Conservation (phyloP, 257 asterid species). For the Solanum medicagineum region DNA sequence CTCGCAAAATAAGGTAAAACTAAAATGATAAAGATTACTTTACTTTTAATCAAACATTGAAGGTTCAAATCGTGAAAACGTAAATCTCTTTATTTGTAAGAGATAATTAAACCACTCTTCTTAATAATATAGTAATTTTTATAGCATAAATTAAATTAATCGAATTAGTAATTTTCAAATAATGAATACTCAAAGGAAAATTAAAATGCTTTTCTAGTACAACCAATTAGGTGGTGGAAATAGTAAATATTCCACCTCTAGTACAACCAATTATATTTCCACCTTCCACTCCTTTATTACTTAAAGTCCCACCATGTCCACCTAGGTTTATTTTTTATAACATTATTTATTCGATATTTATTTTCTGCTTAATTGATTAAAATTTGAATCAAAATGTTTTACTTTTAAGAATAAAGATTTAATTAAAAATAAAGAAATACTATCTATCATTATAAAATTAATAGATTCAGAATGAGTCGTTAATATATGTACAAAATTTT, state of each 20-base stretch:
- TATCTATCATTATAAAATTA: background rate
- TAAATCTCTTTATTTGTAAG: background rate
- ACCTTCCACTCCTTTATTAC: background rate
- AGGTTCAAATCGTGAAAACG: rapidly evolving
- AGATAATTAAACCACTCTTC: background rate
- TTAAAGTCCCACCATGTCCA: too few species aligned
- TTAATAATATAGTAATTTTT: background rate
- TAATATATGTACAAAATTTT: too few species aligned
- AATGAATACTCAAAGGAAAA: background rate
- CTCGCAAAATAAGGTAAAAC: background rate
- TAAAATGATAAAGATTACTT: background rate
- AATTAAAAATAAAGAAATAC: too few species aligned
- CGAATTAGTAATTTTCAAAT: background rate
- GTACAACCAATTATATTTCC: background rate
- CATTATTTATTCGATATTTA: rapidly evolving
- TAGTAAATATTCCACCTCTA: background rate
- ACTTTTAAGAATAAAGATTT: too few species aligned
- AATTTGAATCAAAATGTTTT: too few species aligned
- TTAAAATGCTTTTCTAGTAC: background rate
- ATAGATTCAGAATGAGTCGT: background rate
- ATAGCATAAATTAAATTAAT: background rate
- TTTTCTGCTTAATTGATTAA: background rate
- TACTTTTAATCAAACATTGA: background rate
- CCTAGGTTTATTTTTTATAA: background rate
- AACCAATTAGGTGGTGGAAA: background rate